Base-by-base conservation (phyloP, 2,329 filamentous ascomycete species). In the Chaetomium globosum region DNA sequence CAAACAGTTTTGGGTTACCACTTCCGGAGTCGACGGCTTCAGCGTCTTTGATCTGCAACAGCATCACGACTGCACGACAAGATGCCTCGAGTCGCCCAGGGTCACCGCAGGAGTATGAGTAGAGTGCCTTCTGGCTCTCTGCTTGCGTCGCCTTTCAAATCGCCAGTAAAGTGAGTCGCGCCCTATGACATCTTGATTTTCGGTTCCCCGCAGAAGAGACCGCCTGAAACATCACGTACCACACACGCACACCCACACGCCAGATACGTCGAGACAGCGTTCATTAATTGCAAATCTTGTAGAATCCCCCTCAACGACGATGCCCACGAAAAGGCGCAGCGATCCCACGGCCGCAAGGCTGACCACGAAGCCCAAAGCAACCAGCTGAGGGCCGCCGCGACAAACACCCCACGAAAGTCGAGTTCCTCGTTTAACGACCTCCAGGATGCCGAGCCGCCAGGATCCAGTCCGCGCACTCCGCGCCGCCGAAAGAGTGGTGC, bases 231-330 rank as follows among this genome's bases (percentile, higher is more conserved):
- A n/a, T 21, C 16, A n/a, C 39, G 39, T 16, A 43, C 16, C 16
- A 16, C 39, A 43, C 16, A 43, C 39, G 16, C 39, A 43, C 16
- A 43, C 46, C 23, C 5, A 48, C 46, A 48, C 53, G 13, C 19
- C 31, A 33, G 7, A 49, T 43, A 23, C 49, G 55, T 52, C 28
- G 21, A 19, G 28, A 55, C 30, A 33, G 9, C 21, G 1, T 4
- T 23, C 9, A 30, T 60, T 62, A 31, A 61, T 49, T 52, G 30
- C 33, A 30, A 48, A 33, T 49, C 28, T 33, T 36, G 54, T 73
- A 96, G 92, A 76, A 96, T 99, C 66, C 93, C 95, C 43, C 86
- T 99, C 68, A 98, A 98, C 80, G 95, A 99, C 80, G 95, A 99
- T 82, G 89, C 87, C 67, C 87, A 89, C 72, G 95, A 99, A 80